phyloP scores from a whole-genome alignment of 768 basidiomycete species.

The Boletus fagicola region DNA sequence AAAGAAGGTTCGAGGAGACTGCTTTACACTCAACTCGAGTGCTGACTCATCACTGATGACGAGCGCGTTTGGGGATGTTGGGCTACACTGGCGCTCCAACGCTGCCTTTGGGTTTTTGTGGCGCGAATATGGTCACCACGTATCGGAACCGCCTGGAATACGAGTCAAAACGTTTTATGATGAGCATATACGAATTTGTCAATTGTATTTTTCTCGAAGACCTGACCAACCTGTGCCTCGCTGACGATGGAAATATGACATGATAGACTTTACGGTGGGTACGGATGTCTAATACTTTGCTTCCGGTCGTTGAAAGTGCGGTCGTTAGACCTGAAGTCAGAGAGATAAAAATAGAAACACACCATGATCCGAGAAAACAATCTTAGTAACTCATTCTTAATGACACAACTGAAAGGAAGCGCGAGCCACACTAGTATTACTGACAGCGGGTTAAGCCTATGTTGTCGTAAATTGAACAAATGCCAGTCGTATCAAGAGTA shows the following conservation, averaged over 20 bases:
- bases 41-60: background rate
- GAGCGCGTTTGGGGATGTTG: background rate
- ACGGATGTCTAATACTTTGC: background rate
- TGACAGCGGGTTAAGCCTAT: background rate
- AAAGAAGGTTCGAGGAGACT: background rate
- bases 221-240: background rate
- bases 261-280: background rate
- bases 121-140: no score
- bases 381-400: no score
- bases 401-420: background rate
- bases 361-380: background rate
- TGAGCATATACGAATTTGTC: background rate
- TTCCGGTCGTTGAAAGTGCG: background rate
- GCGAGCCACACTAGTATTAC: no score
- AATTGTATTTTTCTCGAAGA: background rate
- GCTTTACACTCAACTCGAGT: background rate
- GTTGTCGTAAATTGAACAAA: background rate
- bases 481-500: background rate
- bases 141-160: no score
- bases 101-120: no score
- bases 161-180: background rate
- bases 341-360: background rate
- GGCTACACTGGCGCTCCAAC: no score
- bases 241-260: background rate
- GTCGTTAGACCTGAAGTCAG: background rate